Base-by-base conservation (phyloP, 257 asterid species). In the Nicotiana knightiana region DNA sequence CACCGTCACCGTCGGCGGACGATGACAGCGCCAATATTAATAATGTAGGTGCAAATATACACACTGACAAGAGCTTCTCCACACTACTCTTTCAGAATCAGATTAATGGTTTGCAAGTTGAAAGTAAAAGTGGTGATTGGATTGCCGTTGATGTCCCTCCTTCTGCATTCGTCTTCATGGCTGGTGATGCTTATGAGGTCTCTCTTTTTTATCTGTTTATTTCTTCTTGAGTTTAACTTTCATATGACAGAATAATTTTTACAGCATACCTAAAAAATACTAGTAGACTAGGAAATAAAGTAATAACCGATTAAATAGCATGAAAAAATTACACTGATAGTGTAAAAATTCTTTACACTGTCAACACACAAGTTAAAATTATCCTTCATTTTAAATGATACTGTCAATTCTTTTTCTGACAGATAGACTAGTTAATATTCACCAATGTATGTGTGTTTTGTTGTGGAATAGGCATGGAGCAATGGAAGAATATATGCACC, bases 1-100 rank as follows among this genome's bases (percentile, higher is more conserved):
- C 21, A 1, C 78, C 10, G 2, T 30, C 24, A 1, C 78, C 10
- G 30, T 55, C 21, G 2, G 21, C 58, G 0, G 65, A 81, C 15
- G 17, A n/a, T 0, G 79, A 46, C 21, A 80, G 28, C 79, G 64
- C 11, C 3, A 43, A 43, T 43, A 43, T 43, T 43, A 43, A 70
- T 6, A 83, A 84, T 12, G 67, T 88, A 0, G 96, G 96, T 43
- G 84, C 85, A 16, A 79, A 85, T 84, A 66, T 66, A 53, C 97
- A 93, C 77, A 91, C 93, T 3, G 97, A 91, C 81, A 90, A 90
- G 85, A 84, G 92, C 75, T 90, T 93, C 86, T 53, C 87, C 55
- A 79, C 92, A 37, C 84, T 90, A 62, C 89, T 93, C 39, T 88
- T 85, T 54, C 97, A 91, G 71, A 91, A 88, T 81, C 88, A 87